phyloP scores from a whole-genome alignment of 306 rosid species.

The Gleditsia sinensis region DNA sequence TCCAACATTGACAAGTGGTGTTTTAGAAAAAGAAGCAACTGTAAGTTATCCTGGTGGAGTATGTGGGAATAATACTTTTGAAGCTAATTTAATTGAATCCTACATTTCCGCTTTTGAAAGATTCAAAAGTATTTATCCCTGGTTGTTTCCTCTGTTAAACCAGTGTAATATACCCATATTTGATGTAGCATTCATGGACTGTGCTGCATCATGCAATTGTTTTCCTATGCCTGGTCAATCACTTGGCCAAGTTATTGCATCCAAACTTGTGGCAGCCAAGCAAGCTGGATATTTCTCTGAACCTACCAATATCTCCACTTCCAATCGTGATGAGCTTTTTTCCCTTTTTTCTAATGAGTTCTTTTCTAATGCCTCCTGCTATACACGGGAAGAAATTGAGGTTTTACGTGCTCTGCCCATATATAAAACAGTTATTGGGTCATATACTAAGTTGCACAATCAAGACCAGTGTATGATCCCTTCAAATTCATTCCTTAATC shows the following conservation, averaged over 20 bases:
- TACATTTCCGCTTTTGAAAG: constrained; percentile 68
- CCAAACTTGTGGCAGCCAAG: constrained; percentile 88
- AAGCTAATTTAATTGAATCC: constrained; percentile 51
- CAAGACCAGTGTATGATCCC: constrained; percentile 85
- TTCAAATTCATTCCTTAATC: constrained; percentile 80
- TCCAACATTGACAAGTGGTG: constrained; percentile 35
- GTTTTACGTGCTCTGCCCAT: constrained; percentile 81
- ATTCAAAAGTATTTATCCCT: constrained; percentile 65
- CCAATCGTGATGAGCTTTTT: constrained; percentile 76
- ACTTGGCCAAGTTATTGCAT: constrained; percentile 81
- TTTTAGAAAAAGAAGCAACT: constrained; percentile 48
- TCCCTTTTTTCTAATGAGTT: constrained; percentile 75
- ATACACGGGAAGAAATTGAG: constrained; percentile 72
- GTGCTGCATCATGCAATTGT: constrained; percentile 69
- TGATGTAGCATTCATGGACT: constrained; percentile 74
- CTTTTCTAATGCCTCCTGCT: constrained; percentile 51
- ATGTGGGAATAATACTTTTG: constrained; percentile 43
- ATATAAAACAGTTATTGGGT: constrained; percentile 85
- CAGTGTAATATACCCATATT: constrained; percentile 89
- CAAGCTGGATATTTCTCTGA: constrained; percentile 82
- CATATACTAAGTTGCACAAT: constrained; percentile 70
- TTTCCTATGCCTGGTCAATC: constrained; percentile 64
- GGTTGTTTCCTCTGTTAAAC: constrained; percentile 83
- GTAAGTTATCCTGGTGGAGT: constrained; percentile 40
- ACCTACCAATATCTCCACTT: constrained; percentile 63